Conservation (phyloP, 2,329 filamentous ascomycete species). For the Curvularia verruculosa region DNA sequence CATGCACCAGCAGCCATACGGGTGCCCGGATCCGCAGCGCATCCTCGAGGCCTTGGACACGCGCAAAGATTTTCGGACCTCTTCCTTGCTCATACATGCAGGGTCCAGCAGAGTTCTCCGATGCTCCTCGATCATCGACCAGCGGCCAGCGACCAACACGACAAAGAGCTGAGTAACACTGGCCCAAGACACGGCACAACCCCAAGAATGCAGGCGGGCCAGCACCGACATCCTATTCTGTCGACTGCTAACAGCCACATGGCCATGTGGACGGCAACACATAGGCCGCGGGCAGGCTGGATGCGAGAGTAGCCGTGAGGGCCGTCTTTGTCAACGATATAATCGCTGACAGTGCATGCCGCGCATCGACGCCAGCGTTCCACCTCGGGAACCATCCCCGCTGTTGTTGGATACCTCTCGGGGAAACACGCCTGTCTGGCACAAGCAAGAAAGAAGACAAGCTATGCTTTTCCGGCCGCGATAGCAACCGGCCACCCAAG, state of each 20-base stretch:
- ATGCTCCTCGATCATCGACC: constrained; percentile 2
- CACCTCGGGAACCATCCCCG: background rate
- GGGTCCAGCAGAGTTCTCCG: constrained; percentile 12
- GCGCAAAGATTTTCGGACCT: constrained; percentile 25
- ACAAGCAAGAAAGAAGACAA: too few relatives aligned
- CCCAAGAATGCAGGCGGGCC: background rate
- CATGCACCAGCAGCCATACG: background rate
- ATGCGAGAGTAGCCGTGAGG: background rate
- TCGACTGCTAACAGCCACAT: background rate
- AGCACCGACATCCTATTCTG: background rate
- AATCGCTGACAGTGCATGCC: constrained; percentile 39
- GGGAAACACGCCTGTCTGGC: background rate
- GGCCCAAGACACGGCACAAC: constrained; percentile 2
- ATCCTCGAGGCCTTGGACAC: background rate
- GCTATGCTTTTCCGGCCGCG: background rate
- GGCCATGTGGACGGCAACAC: background rate
- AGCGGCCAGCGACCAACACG: background rate
- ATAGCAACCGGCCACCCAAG: background rate
- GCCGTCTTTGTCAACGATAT: constrained; percentile 30
- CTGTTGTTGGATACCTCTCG: background rate
- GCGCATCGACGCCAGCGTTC: constrained; percentile 11
- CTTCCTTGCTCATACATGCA: constrained; percentile 13
- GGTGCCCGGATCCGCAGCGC: constrained; percentile 8
- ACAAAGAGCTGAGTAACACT: constrained; percentile 25
- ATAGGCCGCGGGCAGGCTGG: background rate